phyloP scores from a whole-genome alignment of 345 rosid species.

The Gossypium longicalyx region DNA sequence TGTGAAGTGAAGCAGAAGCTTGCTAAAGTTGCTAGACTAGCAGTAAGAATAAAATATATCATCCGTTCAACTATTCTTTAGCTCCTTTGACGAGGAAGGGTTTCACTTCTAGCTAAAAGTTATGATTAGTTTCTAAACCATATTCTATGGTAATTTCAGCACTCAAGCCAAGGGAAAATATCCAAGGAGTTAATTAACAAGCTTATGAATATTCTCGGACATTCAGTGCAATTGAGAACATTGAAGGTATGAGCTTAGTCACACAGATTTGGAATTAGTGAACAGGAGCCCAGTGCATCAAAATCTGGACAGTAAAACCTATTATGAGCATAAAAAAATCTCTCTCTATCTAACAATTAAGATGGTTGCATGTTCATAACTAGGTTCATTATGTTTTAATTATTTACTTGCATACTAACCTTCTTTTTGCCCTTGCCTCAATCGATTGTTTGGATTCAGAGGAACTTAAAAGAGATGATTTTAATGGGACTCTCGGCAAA shows the following conservation, averaged over 20 bases:
- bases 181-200: conserved; percentile 34
- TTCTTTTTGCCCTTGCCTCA: neutral
- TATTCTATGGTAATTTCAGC: conserved; percentile 23
- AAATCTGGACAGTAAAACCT: neutral
- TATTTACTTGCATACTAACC: conserved; percentile 10
- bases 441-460: conserved; percentile 26
- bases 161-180: conserved; percentile 40
- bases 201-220: conserved; percentile 39
- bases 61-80: neutral
- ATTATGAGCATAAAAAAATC: neutral
- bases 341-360: neutral
- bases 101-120: neutral
- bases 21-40: conserved; percentile 43
- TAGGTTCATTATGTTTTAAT: neutral
- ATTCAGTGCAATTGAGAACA: conserved; percentile 37
- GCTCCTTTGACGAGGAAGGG: neutral
- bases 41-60: conserved; percentile 16
- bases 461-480: conserved; percentile 38
- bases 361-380: conserved; percentile 3
- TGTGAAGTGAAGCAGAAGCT: conserved; percentile 40
- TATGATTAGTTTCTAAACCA: neutral
- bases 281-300: neutral
- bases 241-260: conserved; percentile 30
- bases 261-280: neutral
- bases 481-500: conserved; percentile 30